Base-by-base conservation (phyloP, 2,329 filamentous ascomycete species). In the Colletotrichum tropicale region DNA sequence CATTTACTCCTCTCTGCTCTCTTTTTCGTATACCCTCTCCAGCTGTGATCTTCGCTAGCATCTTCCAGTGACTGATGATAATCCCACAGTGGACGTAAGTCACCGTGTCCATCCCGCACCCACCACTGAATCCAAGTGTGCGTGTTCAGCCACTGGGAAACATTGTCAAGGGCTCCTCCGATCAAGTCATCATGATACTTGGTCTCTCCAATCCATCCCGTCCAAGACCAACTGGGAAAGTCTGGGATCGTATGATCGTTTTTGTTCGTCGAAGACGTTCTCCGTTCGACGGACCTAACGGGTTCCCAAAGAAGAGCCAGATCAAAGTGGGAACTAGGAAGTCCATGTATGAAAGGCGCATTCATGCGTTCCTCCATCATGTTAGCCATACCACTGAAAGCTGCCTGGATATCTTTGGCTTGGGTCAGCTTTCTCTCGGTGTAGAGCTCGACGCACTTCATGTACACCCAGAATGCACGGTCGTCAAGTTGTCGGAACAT, bases 81-180 rank as follows among this genome's bases (percentile, higher is more conserved):
- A 16, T 82, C 74, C 83, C 82, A 84, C 1, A 84, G 43, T 3
- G 77, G 82, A 18, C 81, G 67, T 10, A 84, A 65, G 34, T 81
- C 78, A 1, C 83, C 83, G 55, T 80, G 73, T 5, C 78, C 80
- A 66, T 84, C 82, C 18, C 83, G 77, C 3, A 85, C 80, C 43
- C 81, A 81, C 82, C 83, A 85, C 8, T 76, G 66, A 36, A 85
- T 85, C 84, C 83, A 85, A 0, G 84, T 85, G 56, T 82, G 83
- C 5, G 78, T 65, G 18, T 75, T 76, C 8, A 85, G 77, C 84
- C 84, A 85, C n/a, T 82, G 79, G 3, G 77, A 75, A 3, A 84
- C 77, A 69, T 85, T 80, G 8, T 67, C 62, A 9, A 82, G 62
- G 36, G 76, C 78, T 21, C 80, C 82, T 3, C 74, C 77, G 5